phyloP scores from a whole-genome alignment of 495 filamentous ascomycete genomes.

The Emericellopsis terricola region DNA sequence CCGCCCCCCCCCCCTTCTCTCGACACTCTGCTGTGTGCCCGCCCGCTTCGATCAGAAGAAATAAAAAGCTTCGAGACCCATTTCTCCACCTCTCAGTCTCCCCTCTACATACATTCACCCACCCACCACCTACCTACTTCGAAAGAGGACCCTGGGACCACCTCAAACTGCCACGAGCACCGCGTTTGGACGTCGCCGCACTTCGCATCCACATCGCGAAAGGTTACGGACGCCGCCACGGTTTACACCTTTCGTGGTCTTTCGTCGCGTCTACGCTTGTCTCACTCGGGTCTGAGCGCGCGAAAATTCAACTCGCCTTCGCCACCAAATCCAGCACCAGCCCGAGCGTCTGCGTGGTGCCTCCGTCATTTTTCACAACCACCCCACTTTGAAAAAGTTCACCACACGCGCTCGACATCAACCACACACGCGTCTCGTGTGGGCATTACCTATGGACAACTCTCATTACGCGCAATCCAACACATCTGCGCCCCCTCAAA shows the following conservation, averaged over 20 bases:
- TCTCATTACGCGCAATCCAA: conserved; percentile 11
- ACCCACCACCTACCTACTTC: neutral
- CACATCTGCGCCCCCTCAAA: conserved; percentile 10
- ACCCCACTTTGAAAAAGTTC: neutral
- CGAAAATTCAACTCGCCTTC: neutral
- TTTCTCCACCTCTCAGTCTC: conserved; percentile 4
- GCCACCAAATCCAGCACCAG: neutral
- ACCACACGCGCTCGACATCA: conserved; percentile 1
- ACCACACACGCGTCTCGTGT: conserved; percentile 2
- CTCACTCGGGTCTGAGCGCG: neutral
- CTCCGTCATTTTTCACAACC: neutral
- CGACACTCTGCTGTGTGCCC: neutral
- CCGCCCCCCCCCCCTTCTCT: neutral
- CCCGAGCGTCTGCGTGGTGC: neutral
- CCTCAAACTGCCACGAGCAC: neutral
- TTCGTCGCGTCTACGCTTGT: neutral
- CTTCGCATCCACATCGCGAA: neutral
- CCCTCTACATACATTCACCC: neutral
- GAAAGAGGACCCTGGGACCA: conserved; percentile 2
- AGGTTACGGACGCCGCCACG: neutral
- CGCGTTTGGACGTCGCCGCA: neutral
- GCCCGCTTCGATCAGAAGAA: neutral
- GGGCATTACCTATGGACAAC: conserved; percentile 6
- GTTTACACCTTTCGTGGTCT: neutral
- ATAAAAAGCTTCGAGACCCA: conserved; percentile 5